phyloP scores from a whole-genome alignment of 768 basidiomycete species.

The Cystobasidium tubakii region DNA sequence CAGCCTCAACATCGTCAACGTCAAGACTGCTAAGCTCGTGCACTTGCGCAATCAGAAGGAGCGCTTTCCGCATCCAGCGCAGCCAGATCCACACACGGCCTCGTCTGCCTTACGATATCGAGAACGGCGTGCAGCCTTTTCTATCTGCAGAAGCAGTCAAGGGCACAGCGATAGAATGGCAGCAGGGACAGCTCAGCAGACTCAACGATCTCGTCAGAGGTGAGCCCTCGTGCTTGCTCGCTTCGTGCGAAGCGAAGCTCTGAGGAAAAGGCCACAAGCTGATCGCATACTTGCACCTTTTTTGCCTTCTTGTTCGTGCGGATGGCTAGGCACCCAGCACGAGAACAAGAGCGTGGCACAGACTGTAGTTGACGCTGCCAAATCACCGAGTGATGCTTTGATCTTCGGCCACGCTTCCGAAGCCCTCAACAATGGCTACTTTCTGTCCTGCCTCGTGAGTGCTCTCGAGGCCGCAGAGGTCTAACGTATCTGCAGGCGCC shows the following conservation, averaged over 20 bases:
- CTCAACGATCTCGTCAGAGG: constrained; percentile 70
- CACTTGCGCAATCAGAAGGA: not conserved
- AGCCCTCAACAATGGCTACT: constrained; percentile 91
- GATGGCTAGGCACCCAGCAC: constrained; percentile 56
- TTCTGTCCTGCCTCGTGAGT: constrained; percentile 77
- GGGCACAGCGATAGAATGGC: constrained; percentile 72
- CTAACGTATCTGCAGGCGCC: not conserved
- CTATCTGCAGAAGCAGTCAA: constrained; percentile 67
- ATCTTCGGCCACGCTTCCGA: constrained; percentile 86
- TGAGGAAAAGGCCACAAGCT: not conserved
- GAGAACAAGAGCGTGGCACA: constrained; percentile 61
- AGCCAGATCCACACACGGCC: constrained; percentile 48
- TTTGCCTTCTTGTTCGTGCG: constrained; percentile 56
- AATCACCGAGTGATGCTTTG: constrained; percentile 58
- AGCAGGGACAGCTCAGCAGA: constrained; percentile 71
- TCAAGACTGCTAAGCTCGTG: not conserved
- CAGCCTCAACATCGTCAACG: not conserved
- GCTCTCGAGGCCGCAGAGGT: not conserved
- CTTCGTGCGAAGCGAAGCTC: no score
- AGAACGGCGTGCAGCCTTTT: constrained; percentile 71
- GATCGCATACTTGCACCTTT: not conserved
- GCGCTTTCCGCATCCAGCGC: constrained; percentile 3
- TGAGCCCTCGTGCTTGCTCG: no score
- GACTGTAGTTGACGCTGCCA: constrained; percentile 65
- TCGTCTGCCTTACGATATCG: constrained; percentile 61